These are phyloP conservation scores for Cryptosporidium meleagridis DNA, from an alignment of 169 alveolate species.

Conservation along the genomic window DNA sequence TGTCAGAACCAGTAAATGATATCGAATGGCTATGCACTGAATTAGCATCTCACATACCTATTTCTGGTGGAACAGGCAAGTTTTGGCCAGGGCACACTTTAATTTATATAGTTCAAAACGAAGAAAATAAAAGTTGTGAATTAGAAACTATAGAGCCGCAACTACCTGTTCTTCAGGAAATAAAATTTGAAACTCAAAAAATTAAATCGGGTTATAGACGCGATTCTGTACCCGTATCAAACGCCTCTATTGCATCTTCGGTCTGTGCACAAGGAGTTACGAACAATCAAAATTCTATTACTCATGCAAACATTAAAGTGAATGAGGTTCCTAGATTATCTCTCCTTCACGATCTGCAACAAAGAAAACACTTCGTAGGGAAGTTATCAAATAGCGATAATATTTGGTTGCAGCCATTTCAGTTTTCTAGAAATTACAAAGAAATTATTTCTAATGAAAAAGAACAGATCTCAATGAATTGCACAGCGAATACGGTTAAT, in stretches of 20 bases:
- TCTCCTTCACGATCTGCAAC: conserved; percentile 57
- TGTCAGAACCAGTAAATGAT: not conserved
- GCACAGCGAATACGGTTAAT: not conserved
- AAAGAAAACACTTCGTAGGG: conserved; percentile 57
- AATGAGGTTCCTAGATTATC: conserved; percentile 59
- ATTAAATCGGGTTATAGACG: conserved; percentile 17
- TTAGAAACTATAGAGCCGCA: conserved; percentile 65
- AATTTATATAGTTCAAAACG: conserved; percentile 41
- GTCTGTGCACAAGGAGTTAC: conserved; percentile 11
- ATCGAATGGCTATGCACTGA: conserved; percentile 50
- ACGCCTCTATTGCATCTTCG: not conserved
- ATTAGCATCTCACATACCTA: conserved; percentile 38
- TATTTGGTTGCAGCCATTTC: conserved; percentile 13
- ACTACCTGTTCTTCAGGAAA: conserved; percentile 53
- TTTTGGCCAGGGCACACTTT: conserved; percentile 69
- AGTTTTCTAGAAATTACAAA: not conserved
- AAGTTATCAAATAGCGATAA: conserved; percentile 56
- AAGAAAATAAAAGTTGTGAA: conserved; percentile 44
- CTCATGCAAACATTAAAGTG: conserved; percentile 1
- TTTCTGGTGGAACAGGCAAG: conserved; percentile 56
- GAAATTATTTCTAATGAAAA: not conserved
- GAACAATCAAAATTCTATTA: not conserved
- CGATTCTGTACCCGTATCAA: conserved; percentile 1
- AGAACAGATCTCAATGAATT: not conserved
- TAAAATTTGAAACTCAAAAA: conserved; percentile 34